phyloP scores from a whole-genome alignment of 371 early-diverging fungal species.

The Polyrhizophydium stewartii region DNA sequence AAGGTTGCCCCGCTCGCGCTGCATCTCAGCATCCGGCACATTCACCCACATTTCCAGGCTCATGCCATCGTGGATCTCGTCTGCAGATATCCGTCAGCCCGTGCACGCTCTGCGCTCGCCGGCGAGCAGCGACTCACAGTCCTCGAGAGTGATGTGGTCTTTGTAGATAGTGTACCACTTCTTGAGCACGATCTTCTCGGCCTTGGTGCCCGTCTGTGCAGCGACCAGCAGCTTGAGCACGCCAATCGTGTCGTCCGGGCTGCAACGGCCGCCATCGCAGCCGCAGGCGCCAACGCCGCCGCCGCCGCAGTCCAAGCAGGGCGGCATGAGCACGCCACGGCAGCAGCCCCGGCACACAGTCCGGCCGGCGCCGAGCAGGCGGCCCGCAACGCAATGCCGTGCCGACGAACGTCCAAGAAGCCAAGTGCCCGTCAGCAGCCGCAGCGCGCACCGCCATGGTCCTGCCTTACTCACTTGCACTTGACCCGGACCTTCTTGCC shows the following conservation, averaged over 20 bases:
- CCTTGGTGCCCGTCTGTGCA: conserved; percentile 89
- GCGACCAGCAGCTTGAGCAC: conserved; percentile 90
- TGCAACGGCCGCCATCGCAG: conserved; percentile 20
- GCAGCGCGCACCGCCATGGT: not conserved
- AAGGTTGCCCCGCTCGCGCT: too few species aligned
- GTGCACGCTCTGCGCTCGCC: not conserved
- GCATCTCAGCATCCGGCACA: too few species aligned
- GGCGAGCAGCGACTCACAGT: conserved; percentile 57
- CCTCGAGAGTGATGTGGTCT: conserved; percentile 90
- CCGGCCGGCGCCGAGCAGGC: too few species aligned
- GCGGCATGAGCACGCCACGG: not conserved
- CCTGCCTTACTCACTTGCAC: conserved; percentile 59
- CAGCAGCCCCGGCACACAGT: not conserved
- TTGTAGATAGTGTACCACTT: conserved; percentile 89
- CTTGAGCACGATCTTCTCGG: conserved; percentile 87
- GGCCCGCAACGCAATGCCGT: too few species aligned
- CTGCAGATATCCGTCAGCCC: conserved; percentile 22
- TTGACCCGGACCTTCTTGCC: conserved; percentile 94
- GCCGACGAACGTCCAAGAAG: too few species aligned
- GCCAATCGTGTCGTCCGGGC: conserved; percentile 82
- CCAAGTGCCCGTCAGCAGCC: not conserved
- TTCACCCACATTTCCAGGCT: conserved; percentile 73
- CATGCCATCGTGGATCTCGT: conserved; percentile 92
- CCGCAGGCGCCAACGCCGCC: too few species aligned
- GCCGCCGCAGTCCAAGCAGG: not conserved